Evolutionary conservation across 1,139 yeast species (phyloP).

Genomic region (Magnusiomyces paraingens): DNA sequence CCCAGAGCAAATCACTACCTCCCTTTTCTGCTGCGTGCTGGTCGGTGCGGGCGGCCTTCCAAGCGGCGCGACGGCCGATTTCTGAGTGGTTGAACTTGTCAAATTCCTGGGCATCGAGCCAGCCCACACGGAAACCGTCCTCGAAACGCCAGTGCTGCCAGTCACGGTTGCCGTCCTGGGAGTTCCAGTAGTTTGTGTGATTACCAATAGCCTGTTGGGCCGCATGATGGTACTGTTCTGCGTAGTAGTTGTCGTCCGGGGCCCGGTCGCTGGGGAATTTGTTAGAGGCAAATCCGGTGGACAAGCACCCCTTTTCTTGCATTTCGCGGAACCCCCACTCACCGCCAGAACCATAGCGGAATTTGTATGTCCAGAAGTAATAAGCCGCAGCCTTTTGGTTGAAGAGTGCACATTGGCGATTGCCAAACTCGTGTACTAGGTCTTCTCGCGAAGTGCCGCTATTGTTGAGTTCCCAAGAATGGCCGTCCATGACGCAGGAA

Average conservation of each 20-base stretch:
- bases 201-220: constrained; percentile 38
- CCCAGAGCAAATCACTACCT: constrained; percentile 58
- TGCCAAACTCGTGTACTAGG: constrained; percentile 40
- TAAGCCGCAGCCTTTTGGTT: constrained; percentile 55
- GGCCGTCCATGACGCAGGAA: constrained; percentile 77
- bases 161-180: constrained; percentile 48
- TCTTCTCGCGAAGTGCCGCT: constrained; percentile 36
- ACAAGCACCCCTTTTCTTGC: constrained; percentile 55
- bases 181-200: constrained; percentile 67
- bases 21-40: constrained; percentile 60
- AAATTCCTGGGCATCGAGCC: constrained; percentile 65
- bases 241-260: constrained; percentile 16
- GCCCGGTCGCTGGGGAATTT: constrained; percentile 10
- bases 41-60: constrained; percentile 49
- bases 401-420: constrained; percentile 41
- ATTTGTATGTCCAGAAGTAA: constrained; percentile 89
- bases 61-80: constrained; percentile 66
- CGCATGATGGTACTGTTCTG: constrained; percentile 37
- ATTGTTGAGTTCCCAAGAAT: constrained; percentile 56
- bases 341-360: constrained; percentile 85
- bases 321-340: constrained; percentile 91
- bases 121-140: constrained; percentile 70
- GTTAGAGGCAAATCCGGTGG: constrained; percentile 9
- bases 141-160: constrained; percentile 77
- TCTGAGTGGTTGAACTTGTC: constrained; percentile 62